Base-by-base conservation (phyloP, 2,329 filamentous ascomycete species). In the Orbilia blumenaviensis region DNA sequence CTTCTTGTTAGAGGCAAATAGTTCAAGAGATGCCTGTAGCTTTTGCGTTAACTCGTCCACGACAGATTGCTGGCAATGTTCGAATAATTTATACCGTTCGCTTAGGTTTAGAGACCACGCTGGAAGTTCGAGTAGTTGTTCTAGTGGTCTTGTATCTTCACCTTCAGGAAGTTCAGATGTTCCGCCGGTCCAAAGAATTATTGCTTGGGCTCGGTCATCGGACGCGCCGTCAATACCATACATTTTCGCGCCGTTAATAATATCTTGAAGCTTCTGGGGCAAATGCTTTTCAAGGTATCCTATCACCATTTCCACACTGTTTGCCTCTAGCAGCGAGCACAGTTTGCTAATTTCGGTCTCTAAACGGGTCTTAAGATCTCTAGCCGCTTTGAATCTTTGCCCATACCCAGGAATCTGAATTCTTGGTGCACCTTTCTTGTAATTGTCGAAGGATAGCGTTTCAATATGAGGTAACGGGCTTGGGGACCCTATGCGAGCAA, bases 401-500 rank as follows among this genome's bases (percentile, higher is more conserved):
- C 56, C 38, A 12, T 50, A 16, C 0, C 60, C 52, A 14, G 5
- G 21, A 1, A 74, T 62, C 14, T 23, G 23, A 16, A 23, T 10
- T n/a, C 38, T 42, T 66, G 6, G 44, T 54, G 16, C 18, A 9
- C 7, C 5, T 16, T 68, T 75, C 36, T 50, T 67, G 6, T 50
- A 48, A 8, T 62, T 68, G 9, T 75, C 71, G 16, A 75, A 64
- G 0, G 71, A 56, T 3, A 75, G 41, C 8, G 8, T 54, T 25
- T 71, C 79, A 0, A 91, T 79, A 25, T 87, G 84, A 0, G 87
- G 88, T 66, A 88, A 87, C 0, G 85, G 88, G 12, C 85, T 85
- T 0, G 84, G 85, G 6, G 63, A 61, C 0, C 90, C 90, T 4
- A 92, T 87, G 0, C 90, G 88, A 23, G 91, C 85, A 29, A 92